Evolutionary conservation across 495 filamentous ascomycete genomes (phyloP), one percentile per base, ranked within the genome.

Genomic region (Hypoxylon fragiforme): DNA sequence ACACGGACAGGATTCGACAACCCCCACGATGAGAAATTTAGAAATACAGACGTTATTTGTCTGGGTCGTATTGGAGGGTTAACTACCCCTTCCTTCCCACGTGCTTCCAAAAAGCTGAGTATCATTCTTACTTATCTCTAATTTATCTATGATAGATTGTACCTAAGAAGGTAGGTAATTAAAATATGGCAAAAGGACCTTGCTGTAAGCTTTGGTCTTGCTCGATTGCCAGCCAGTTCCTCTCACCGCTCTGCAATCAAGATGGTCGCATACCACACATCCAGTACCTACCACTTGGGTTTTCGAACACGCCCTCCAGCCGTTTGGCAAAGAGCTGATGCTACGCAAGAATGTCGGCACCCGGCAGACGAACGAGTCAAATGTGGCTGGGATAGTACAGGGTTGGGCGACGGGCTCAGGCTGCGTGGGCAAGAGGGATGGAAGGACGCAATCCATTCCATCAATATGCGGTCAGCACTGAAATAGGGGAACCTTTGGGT

Each of bases 391-490:
- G 26, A 49, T 19, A 37, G 48, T 52, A 43, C 46, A 52, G 58
- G 58, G 52, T 28, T 62, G 26, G 44, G 44, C 38, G 50, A 31
- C 40, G 40, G 37, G 43, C 48, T 47, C 48, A 47, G 48, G 43
- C 45, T 50, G 50, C 44, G 24, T 30, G 34, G 48, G 52, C 32
- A 12, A 46, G 40, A 20, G 30, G 30, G 36, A 44, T 30, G 38
- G 21, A 22, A 19, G 42, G 31, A 38, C 39, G 42, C 37, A 44
- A 18, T 16, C 39, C 20, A 40, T 50, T 38, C 38, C 44, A 44
- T 41, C 34, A 41, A 44, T 38, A 62, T 49, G 58, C 58, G 52
- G 52, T 61, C 58, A 62, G 58, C 58, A 56, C 41, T 55, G 45
- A 55, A 55, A 13, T 50, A 42, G 50, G 50, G 31, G 55, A 30